phyloP scores from a whole-genome alignment of 2,329 filamentous ascomycete species.

The Scedosporium aurantiacum region DNA sequence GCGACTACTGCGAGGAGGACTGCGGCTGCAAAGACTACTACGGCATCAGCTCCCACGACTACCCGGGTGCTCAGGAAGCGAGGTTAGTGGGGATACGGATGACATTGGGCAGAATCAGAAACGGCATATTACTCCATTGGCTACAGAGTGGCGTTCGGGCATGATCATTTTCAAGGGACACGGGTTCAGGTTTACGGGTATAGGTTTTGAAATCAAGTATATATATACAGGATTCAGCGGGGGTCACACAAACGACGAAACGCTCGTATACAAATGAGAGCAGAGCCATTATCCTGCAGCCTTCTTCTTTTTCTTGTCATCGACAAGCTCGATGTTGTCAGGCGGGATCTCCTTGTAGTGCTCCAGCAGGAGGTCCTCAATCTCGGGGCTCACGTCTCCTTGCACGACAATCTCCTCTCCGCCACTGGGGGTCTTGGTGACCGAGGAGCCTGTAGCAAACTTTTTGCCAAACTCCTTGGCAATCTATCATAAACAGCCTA shows the following conservation, averaged over 20 bases:
- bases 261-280: background rate
- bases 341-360: constrained; percentile 85
- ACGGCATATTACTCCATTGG: background rate
- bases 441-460: constrained; percentile 86
- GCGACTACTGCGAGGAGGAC: constrained; percentile 26
- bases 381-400: constrained; percentile 90
- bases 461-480: constrained; percentile 98
- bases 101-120: background rate
- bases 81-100: constrained; percentile 12
- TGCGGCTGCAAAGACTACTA: constrained; percentile 24
- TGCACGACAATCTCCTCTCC: constrained; percentile 97
- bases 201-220: background rate
- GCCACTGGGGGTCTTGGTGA: constrained; percentile 77
- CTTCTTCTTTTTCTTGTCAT: constrained; percentile 85
- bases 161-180: background rate
- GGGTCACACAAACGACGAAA: background rate
- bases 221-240: background rate
- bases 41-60: constrained; percentile 31
- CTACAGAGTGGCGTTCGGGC: background rate
- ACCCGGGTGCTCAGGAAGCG: constrained; percentile 46
- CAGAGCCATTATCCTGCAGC: constrained; percentile 11
- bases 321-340: constrained; percentile 88
- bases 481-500: constrained; percentile 28
- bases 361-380: constrained; percentile 81
- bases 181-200: background rate